Evolutionary conservation across 2,329 filamentous ascomycete genomes (phyloP), one percentile per base, ranked within the genome.

Genomic region (Daldinia eschscholtzii): DNA sequence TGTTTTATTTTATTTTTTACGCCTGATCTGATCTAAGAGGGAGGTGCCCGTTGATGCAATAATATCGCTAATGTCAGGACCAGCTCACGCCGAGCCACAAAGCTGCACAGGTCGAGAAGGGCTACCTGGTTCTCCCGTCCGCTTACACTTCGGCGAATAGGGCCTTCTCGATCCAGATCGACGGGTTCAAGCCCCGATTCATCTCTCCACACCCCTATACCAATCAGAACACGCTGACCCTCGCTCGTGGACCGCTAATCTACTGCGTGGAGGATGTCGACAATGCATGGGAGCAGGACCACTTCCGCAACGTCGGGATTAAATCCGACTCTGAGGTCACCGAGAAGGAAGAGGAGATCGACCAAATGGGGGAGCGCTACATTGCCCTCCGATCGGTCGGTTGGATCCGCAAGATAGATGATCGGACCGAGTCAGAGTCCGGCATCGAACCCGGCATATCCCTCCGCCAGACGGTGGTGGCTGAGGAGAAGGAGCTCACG

Each of bases 181-280:
- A 82, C 53, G 81, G 82, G 12, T 82, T 90, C 46, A 75, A 79
- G 39, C 81, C 86, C 15, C 81, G 84, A 35, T 83, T 83, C 57
- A 71, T 88, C 2, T 76, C 82, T 2, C 86, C 87, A 0, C 85
- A 89, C 71, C 87, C 87, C 0, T 85, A 85, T 70, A 86, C 87
- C 0, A 85, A 85, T 70, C 86, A 89, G 72, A 77, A 83, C n/a
- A 86, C 84, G 1, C 70, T 88, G 41, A 81, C 84, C 1, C 75
- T 90, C 6, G 86, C 83, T 1, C 82, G 87, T 3, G 88, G 88
- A 0, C 88, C 88, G 0, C 73, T 90, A 5, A 79, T 90, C 4
- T 90, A 90, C 75, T 90, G 87, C 65, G 82, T 86, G 3, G 88
- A 91, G 73, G 88, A 90, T 62, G 73, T 81, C 6, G 87, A 90